Evolutionary conservation across 352 stramenopile genomes (phyloP).

Genomic region (Stephanocyclus meneghinianus): DNA sequence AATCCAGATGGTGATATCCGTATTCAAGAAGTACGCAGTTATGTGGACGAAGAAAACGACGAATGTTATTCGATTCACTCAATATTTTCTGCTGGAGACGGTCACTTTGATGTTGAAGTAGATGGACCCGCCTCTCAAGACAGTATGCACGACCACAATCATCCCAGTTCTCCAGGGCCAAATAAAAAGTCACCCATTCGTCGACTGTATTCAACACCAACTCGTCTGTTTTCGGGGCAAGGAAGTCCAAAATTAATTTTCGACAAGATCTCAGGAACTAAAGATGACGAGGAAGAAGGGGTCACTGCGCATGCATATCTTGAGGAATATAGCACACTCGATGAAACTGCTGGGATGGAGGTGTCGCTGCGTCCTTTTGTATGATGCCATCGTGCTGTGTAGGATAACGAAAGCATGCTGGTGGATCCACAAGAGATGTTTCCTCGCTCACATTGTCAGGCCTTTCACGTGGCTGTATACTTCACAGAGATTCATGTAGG

Average conservation of each 20-base stretch:
- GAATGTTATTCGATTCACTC: conserved; percentile 18
- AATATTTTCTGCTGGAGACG: background rate
- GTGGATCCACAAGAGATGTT: too few relatives aligned
- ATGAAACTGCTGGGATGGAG: conserved; percentile 8
- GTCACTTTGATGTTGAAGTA: background rate
- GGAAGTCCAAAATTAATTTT: background rate
- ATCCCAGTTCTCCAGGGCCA: background rate
- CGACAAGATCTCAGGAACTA: background rate
- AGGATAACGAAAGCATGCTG: too few relatives aligned
- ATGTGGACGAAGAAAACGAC: background rate
- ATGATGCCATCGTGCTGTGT: background rate
- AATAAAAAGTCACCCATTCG: background rate
- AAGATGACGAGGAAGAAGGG: background rate
- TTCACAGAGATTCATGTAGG: too few relatives aligned
- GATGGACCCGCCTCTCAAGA: background rate
- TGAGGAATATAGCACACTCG: background rate
- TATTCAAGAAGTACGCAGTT: conserved; percentile 1
- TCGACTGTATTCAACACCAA: background rate
- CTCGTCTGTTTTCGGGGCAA: background rate
- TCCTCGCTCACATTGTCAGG: too few relatives aligned
- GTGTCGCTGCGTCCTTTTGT: background rate
- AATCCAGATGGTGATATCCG: background rate
- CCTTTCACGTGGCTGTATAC: too few relatives aligned
- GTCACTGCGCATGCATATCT: background rate
- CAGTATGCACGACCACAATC: background rate